Conservation (phyloP, 352 stramenopile species). For the Hyphochytrium catenoides region DNA sequence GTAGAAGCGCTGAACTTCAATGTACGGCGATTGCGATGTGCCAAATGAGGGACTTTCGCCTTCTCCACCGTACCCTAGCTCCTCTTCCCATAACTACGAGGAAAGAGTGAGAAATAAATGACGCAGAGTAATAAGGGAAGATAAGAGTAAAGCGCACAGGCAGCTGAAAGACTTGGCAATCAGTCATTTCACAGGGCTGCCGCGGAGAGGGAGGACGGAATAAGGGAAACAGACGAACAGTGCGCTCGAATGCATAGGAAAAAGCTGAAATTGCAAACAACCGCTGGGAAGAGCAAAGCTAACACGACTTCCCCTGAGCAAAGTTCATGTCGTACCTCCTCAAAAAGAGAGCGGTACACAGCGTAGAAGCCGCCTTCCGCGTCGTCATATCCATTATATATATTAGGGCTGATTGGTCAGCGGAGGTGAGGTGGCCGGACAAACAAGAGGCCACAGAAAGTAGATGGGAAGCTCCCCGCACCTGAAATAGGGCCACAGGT, state of each 20-base stretch:
- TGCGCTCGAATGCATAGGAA: neutral
- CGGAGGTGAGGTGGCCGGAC: neutral
- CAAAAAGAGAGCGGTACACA: slow-evolving; percentile 39
- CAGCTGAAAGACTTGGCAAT: no score
- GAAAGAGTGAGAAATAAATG: no score
- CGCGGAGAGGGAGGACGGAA: no score
- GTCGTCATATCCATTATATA: slow-evolving; percentile 45
- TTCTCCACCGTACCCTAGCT: slow-evolving; percentile 18
- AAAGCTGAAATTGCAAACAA: neutral
- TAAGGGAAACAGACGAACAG: no score
- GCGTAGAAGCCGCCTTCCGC: slow-evolving; percentile 44
- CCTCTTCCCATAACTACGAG: slow-evolving; percentile 57
- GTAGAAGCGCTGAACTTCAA: slow-evolving; percentile 39
- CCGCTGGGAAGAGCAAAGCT: neutral
- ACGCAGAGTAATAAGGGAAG: no score
- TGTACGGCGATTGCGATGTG: slow-evolving; percentile 14
- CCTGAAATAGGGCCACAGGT: slow-evolving; percentile 54
- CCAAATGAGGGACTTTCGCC: slow-evolving; percentile 18
- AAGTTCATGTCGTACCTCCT: slow-evolving; percentile 15
- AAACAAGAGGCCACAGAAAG: neutral
- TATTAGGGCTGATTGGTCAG: slow-evolving; percentile 14
- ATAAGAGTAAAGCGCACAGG: no score
- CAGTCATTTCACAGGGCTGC: no score
- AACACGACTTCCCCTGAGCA: neutral
- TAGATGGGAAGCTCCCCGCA: slow-evolving; percentile 1